phyloP scores from a whole-genome alignment of 768 basidiomycete genomes.

The Xerocomus spinulosus region DNA sequence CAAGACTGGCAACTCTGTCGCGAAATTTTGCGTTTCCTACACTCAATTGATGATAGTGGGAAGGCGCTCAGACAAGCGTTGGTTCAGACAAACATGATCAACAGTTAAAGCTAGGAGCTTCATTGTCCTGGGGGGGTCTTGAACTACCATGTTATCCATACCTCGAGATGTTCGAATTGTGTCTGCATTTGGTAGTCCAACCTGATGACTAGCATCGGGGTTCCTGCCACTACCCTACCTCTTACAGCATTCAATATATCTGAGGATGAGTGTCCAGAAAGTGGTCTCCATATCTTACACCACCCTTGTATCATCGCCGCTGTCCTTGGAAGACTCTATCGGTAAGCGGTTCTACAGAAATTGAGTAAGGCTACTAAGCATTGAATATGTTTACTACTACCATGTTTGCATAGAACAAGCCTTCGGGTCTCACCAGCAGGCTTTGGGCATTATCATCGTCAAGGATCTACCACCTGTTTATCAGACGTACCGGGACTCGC shows the following conservation, averaged over 20 bases:
- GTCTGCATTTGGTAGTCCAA: no score
- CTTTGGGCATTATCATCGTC: constrained; percentile 78
- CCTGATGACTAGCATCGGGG: no score
- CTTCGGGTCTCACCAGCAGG: constrained; percentile 74
- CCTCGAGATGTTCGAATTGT: no score
- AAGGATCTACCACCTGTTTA: constrained; percentile 76
- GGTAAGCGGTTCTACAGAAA: constrained; percentile 36
- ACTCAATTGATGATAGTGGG: constrained; percentile 88
- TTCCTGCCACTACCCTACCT: no score
- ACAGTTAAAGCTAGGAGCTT: constrained; percentile 2
- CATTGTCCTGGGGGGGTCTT: no score
- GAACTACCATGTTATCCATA: no score
- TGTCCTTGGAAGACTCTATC: constrained; percentile 55
- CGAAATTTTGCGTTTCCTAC: constrained; percentile 88
- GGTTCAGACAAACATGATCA: constrained; percentile 41
- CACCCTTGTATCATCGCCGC: constrained; percentile 49
- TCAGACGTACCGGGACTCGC: constrained; percentile 53
- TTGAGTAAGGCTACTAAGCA: no score
- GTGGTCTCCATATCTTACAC: constrained; percentile 58
- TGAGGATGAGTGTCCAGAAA: background rate
- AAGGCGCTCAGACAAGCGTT: constrained; percentile 60
- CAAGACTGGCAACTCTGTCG: constrained; percentile 90
- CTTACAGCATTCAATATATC: no score
- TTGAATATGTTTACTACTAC: no score
- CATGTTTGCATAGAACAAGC: constrained; percentile 52